Evolutionary conservation across 768 basidiomycete genomes (phyloP), one percentile per base, ranked within the genome.

Genomic region (Tremella yokohamensis): DNA sequence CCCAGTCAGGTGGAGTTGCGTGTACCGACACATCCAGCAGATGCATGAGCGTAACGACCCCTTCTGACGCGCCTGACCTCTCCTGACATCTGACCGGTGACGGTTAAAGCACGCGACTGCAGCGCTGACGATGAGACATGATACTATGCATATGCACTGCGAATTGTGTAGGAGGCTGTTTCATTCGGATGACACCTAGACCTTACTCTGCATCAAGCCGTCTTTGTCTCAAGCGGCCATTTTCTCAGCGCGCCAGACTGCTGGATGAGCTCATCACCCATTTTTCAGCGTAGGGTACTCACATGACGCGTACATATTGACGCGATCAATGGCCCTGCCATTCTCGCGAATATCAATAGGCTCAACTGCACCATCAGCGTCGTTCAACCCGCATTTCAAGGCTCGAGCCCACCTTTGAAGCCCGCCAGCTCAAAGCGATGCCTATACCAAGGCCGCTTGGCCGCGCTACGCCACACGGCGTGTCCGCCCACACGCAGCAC

Each of bases 401-500:
- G 19, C 8, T 16, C 12, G 4, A 9, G 48, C 50, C 40, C 38
- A 52, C 63, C 65, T 6, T 75, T 71, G 76, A 86, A 87, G 0
- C 84, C 84, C 3, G 78, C 77, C 38, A 78, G 71, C 59, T 78
- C 76, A 66, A 86, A 86, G 18, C 82, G 75, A 57, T 81, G 77
- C 47, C 80, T 81, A 70, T 86, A 87, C 86, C 86, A 87, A 3
- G 86, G 86, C 52, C 79, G 75, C 67, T 81, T 82, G 1, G 81
- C 83, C 0, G 85, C 85, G 12, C 82, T 83, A 0, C 87, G 79
- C 84, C 84, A 87, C 55, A 86, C 81, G 2, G 86, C 82, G 53
- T 82, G 78, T 0, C 87, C 87, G 0, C 83, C 84, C 0, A 79
- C 72, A 0, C 80, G 77, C n/a, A 87, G 72, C 1, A 84, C 85